Percentiles rank a stretch among this genome's conserved stretches.
Evolutionary conservation across 2,329 filamentous ascomycete species (phyloP).

Genomic region (Phialophora expanda): DNA sequence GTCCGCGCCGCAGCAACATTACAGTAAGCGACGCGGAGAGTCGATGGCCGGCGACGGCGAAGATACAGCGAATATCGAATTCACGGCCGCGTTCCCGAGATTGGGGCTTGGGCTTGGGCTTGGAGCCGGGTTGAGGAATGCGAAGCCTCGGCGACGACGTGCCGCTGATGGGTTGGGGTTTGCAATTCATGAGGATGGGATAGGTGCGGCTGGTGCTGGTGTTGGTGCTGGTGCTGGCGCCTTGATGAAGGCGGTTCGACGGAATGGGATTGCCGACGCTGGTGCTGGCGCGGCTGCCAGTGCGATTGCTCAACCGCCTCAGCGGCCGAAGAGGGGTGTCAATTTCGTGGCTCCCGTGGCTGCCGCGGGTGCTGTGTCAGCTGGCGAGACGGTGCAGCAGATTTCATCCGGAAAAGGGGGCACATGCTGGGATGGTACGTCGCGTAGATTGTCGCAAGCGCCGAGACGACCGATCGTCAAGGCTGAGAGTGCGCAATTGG

Average conservation of each 20-base stretch:
- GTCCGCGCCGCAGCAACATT: background rate
- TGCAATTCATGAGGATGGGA: constrained; percentile 48
- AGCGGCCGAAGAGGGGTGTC: constrained; percentile 47
- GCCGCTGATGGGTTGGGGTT: constrained; percentile 42
- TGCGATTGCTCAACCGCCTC: constrained; percentile 46
- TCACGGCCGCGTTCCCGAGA: constrained; percentile 48
- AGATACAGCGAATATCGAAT: constrained; percentile 49
- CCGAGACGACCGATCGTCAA: constrained; percentile 22
- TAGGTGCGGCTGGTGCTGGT: background rate
- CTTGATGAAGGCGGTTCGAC: constrained; percentile 1
- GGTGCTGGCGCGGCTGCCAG: background rate
- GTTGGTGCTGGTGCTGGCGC: background rate
- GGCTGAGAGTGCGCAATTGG: background rate
- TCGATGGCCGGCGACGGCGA: constrained; percentile 38
- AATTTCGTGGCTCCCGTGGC: constrained; percentile 31
- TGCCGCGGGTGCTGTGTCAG: background rate
- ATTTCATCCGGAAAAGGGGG: background rate
- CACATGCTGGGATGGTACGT: background rate
- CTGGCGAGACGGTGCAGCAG: background rate
- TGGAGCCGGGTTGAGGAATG: constrained; percentile 12
- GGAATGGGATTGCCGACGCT: constrained; percentile 26
- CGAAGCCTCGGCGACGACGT: constrained; percentile 41
- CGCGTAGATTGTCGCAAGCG: constrained; percentile 21
- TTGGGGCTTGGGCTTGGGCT: background rate
- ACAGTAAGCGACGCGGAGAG: background rate